Evolutionary conservation across 331 rosid genomes (phyloP).

Genomic region (Malus hybrid): DNA sequence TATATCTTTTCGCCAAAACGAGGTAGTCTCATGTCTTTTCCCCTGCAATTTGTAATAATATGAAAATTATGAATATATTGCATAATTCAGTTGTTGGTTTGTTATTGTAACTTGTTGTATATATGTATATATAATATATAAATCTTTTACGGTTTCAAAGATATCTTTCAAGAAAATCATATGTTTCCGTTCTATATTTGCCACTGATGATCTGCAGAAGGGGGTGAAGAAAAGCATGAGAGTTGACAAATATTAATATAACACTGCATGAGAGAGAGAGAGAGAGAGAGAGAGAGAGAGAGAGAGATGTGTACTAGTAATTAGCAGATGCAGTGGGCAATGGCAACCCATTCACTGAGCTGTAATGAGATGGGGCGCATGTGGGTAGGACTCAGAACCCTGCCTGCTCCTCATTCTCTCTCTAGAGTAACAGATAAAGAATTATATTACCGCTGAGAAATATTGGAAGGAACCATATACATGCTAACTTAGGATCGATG

Average conservation of each 20-base stretch:
- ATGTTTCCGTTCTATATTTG: background rate
- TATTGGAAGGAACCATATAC: background rate
- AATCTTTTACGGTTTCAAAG: slow-evolving; percentile 6
- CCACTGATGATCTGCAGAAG: slow-evolving; percentile 5
- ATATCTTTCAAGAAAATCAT: slow-evolving; percentile 13
- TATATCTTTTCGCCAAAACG: background rate
- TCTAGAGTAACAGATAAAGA: background rate
- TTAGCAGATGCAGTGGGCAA: slow-evolving; percentile 26
- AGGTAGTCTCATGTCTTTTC: background rate
- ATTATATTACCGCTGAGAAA: background rate
- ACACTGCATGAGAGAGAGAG: background rate
- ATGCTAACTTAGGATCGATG: background rate
- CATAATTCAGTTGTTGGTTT: background rate
- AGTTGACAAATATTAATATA: slow-evolving; percentile 34
- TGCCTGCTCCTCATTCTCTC: slow-evolving; percentile 9
- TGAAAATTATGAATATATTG: background rate
- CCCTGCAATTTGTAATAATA: background rate
- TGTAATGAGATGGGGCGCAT: slow-evolving; percentile 65
- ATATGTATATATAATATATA: too few relatives aligned
- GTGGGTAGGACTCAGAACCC: slow-evolving; percentile 49
- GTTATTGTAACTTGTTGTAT: background rate
- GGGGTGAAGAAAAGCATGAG: slow-evolving; percentile 34
- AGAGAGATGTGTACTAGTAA: background rate
- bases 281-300: background rate
- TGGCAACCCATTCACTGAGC: slow-evolving; percentile 56